Percentiles rank a stretch among this genome's conserved stretches.
These are phyloP conservation scores for Mycena sp. DNA, from an alignment of 1,284 basidiomycete species.

Conservation along the genomic window DNA sequence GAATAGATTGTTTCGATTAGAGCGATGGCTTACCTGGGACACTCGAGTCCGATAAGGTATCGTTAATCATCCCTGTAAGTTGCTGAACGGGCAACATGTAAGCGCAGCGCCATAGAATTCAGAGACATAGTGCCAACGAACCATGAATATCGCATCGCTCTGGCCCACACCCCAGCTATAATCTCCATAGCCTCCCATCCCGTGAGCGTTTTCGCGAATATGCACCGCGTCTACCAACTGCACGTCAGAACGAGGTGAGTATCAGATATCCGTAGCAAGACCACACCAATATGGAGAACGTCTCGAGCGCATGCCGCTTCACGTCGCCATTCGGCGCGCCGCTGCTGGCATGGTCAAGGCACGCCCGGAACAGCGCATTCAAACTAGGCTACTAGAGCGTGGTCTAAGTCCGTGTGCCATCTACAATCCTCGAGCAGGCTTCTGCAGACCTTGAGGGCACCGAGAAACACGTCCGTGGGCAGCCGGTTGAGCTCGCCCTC, in stretches of 20 bases:
- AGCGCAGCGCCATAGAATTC: neutral
- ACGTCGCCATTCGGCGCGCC: conserved; percentile 46
- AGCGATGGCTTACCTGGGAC: conserved; percentile 51
- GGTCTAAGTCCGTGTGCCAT: conserved; percentile 8
- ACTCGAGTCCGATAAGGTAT: conserved; percentile 52
- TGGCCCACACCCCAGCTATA: conserved; percentile 65
- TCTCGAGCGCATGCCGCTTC: conserved; percentile 58
- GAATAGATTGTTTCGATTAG: neutral
- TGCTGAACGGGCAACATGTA: conserved; percentile 44
- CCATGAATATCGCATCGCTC: conserved; percentile 68
- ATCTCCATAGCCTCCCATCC: conserved; percentile 79
- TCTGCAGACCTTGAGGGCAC: conserved; percentile 53
- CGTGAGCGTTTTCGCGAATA: conserved; percentile 61
- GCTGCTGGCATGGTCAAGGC: conserved; percentile 50
- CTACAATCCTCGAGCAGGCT: conserved; percentile 18
- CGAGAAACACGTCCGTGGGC: conserved; percentile 52
- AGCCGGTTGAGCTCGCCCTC: conserved; percentile 46
- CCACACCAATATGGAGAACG: conserved; percentile 53
- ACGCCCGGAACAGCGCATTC: conserved; percentile 57
- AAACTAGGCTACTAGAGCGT: conserved; percentile 59
- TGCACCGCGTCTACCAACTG: conserved; percentile 38
- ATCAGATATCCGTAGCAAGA: neutral
- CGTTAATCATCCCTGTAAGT: conserved; percentile 56
- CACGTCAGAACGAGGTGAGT: neutral
- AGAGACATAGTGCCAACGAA: conserved; percentile 31